Evolutionary conservation across 2,329 filamentous ascomycete genomes (phyloP).

Genomic region (Sarocladiaceae sp.): DNA sequence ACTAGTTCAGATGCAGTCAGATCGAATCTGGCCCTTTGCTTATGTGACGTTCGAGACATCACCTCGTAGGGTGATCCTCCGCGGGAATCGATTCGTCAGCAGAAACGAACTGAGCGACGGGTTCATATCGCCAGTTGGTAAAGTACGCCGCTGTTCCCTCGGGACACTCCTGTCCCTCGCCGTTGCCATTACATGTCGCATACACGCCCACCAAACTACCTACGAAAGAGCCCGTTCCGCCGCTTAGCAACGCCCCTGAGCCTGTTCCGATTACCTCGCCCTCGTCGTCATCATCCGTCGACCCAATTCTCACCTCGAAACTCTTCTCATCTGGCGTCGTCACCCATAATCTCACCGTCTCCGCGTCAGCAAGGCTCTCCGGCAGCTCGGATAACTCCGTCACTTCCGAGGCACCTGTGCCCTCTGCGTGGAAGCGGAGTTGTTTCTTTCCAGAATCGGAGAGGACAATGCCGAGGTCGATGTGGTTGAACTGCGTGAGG

Average conservation of each 20-base stretch:
- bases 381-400: constrained; percentile 11
- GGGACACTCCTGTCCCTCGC: constrained; percentile 12
- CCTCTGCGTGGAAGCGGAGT: constrained; percentile 19
- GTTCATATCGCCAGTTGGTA: constrained; percentile 13
- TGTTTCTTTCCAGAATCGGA: constrained; percentile 17
- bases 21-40: not conserved
- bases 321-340: not conserved
- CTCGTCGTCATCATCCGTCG: not conserved
- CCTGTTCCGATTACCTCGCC: not conserved
- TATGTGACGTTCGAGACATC: not conserved
- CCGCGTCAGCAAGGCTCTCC: not conserved
- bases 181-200: constrained; percentile 14
- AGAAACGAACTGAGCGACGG: constrained; percentile 13
- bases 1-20: not conserved
- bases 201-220: constrained; percentile 14
- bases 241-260: constrained; percentile 10
- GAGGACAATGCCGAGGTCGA: constrained; percentile 33
- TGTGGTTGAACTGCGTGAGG: constrained; percentile 46
- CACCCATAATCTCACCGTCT: constrained; percentile 6
- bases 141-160: constrained; percentile 11
- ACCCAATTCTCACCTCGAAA: not conserved
- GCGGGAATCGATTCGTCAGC: constrained; percentile 9
- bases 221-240: constrained; percentile 13
- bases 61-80: not conserved
- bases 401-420: constrained; percentile 15